Evolutionary conservation across 2,329 filamentous ascomycete species (phyloP).

Genomic region (Thelonectria olida): DNA sequence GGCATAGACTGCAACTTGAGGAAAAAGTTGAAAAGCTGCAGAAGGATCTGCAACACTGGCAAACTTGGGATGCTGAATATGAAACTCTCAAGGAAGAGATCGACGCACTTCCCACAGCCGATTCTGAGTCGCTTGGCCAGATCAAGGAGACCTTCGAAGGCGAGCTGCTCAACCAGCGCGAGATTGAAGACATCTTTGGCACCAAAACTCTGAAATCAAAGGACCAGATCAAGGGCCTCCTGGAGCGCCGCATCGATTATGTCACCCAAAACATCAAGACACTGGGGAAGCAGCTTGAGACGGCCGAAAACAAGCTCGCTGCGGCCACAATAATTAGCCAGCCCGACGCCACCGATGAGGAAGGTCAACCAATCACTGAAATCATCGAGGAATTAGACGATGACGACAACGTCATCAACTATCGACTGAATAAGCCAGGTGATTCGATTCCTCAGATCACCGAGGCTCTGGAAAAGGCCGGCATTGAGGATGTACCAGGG

Average conservation of each 20-base stretch:
- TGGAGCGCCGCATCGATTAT: conserved; percentile 84
- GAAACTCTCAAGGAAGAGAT: conserved; percentile 89
- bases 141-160: conserved; percentile 70
- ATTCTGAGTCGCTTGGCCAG: conserved; percentile 59
- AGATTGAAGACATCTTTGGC: conserved; percentile 59
- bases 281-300: conserved; percentile 76
- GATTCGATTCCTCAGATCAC: conserved; percentile 73
- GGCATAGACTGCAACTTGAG: conserved; percentile 79
- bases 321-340: conserved; percentile 68
- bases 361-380: conserved; percentile 82
- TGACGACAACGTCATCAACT: conserved; percentile 82
- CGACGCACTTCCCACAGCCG: conserved; percentile 59
- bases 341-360: conserved; percentile 71
- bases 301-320: conserved; percentile 75
- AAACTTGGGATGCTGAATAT: conserved; percentile 90
- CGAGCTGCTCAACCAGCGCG: conserved; percentile 67
- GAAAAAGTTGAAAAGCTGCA: conserved; percentile 75
- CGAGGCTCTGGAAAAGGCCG: conserved; percentile 80
- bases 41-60: conserved; percentile 85
- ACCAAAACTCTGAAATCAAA: conserved; percentile 38
- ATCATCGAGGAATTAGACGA: conserved; percentile 94
- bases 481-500: conserved; percentile 61
- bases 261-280: conserved; percentile 82
- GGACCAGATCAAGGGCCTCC: conserved; percentile 65
- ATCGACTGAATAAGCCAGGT: conserved; percentile 72